Base-by-base conservation (phyloP, 176 grass and related monocot species). In the Musa troglodytarum region DNA sequence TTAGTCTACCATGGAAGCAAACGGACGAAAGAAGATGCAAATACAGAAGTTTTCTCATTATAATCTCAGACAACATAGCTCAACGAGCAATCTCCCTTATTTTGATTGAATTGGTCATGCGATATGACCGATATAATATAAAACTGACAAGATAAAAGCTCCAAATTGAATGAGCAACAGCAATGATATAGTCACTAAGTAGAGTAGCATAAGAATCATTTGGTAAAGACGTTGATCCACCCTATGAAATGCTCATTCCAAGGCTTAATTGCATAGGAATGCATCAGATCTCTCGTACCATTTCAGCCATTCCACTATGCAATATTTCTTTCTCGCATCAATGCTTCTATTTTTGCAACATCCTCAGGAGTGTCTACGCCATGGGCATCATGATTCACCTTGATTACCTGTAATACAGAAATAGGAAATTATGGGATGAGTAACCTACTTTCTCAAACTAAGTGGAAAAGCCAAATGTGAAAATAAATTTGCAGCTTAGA, bases 301-400 rank as follows among this genome's bases (percentile, higher is more conserved):
- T 51, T 51, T 50, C 34, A 51, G 19, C 9, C 24, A 65, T 25
- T 65, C 20, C 49, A 43, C 49, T 70, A 70, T 10, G 50, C 9
- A 10, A 98, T 98, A 71, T 89, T 93, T 81, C 83, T 91, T 7
- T 82, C 82, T 79, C 78, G 82, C 85, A 98, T 94, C 62, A 91
- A 53, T 62, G 82, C 65, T 91, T 99, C 95, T 50, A 99, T 93
- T 82, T 98, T 98, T 63, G 82, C 52, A 1, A 98, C 55, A 3
- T 98, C 95, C 49, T 93, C 95, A 22, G 95, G 95, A 5, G 86
- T 81, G 76, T 98, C 90, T 56, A 98, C 95, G 34, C 95, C 95
- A 82, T 98, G 90, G 2, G 90, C 95, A 86, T 99, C 95, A 58
- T 99, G 90, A 15, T 99, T 84, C 70, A 94, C 95, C 88, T 99